Evolutionary conservation across 106 monocot species (phyloP).

Genomic region (Cymbidium sinense): DNA sequence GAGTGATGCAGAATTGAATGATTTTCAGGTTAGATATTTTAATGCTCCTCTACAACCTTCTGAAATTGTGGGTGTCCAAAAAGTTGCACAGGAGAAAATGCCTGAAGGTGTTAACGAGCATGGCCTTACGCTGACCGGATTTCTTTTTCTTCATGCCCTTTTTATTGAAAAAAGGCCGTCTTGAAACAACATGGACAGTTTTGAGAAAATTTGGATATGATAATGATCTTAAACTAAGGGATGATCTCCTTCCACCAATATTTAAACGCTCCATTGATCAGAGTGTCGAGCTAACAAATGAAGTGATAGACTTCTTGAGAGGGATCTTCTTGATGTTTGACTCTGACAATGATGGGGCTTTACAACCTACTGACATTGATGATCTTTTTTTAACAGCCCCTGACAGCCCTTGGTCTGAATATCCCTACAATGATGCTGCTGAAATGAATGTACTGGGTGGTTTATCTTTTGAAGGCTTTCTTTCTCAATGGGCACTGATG

Average conservation of each 20-base stretch:
- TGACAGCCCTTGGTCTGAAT: conserved; percentile 83
- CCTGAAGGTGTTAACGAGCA: conserved; percentile 87
- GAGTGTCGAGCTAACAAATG: conserved; percentile 82
- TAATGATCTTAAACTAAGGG: conserved; percentile 81
- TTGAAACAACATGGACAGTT: conserved; percentile 98
- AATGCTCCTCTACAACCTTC: conserved; percentile 90
- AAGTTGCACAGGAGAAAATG: conserved; percentile 96
- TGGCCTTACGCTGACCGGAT: conserved; percentile 92
- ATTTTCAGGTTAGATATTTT: conserved; percentile 96
- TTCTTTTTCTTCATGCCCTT: conserved; percentile 94
- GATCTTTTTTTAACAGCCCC: conserved; percentile 98
- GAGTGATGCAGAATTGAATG: conserved; percentile 82
- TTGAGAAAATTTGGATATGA: conserved; percentile 94
- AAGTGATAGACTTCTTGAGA: conserved; percentile 75
- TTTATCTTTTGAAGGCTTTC: conserved; percentile 57
- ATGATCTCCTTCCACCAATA: conserved; percentile 70
- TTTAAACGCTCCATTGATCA: conserved; percentile 86
- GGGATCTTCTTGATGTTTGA: conserved; percentile 75
- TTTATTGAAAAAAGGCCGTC: conserved; percentile 96
- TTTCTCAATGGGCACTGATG: conserved; percentile 86
- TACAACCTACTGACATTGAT: conserved; percentile 77
- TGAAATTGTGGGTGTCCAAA: conserved; percentile 88
- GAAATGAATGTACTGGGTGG: conserved; percentile 96
- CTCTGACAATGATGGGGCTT: conserved; percentile 85
- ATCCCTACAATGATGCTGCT: conserved; percentile 80